Evolutionary conservation across 495 filamentous ascomycete genomes (phyloP).

Genomic region (Talaromyces trachyspermus): DNA sequence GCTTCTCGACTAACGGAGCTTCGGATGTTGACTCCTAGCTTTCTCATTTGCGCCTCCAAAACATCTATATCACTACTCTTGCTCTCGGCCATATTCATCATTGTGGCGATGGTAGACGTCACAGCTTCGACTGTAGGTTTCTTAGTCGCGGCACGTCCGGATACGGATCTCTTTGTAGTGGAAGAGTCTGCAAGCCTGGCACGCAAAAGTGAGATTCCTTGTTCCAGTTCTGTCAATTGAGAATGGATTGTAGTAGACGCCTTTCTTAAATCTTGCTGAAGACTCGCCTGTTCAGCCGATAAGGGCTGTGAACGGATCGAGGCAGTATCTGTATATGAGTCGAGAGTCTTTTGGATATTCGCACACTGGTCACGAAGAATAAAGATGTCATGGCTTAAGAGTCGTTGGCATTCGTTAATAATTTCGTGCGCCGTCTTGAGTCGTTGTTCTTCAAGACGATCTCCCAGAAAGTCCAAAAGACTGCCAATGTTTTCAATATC

Average conservation of each 20-base stretch:
- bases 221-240: constrained; percentile 69
- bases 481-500: constrained; percentile 59
- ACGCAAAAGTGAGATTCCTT: constrained; percentile 71
- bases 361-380: constrained; percentile 61
- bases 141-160: constrained; percentile 15
- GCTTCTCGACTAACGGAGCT: constrained; percentile 41
- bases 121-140: constrained; percentile 90
- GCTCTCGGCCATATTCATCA: constrained; percentile 86
- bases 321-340: constrained; percentile 57
- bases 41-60: constrained; percentile 75
- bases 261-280: constrained; percentile 75
- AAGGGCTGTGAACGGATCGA: constrained; percentile 62
- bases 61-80: constrained; percentile 83
- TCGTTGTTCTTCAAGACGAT: constrained; percentile 55
- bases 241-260: constrained; percentile 61
- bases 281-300: constrained; percentile 67
- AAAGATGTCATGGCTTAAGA: constrained; percentile 55
- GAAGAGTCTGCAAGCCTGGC: constrained; percentile 59
- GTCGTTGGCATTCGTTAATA: constrained; percentile 49
- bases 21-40: constrained; percentile 52
- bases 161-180: constrained; percentile 26
- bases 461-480: constrained; percentile 48
- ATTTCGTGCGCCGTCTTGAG: constrained; percentile 57
- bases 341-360: constrained; percentile 65
- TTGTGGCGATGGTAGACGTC: constrained; percentile 79